Percentiles rank a stretch among this genome's conserved stretches.
Conservation (phyloP, 371 early-diverging fungal genomes). For the Zancudomyces culisetae region DNA sequence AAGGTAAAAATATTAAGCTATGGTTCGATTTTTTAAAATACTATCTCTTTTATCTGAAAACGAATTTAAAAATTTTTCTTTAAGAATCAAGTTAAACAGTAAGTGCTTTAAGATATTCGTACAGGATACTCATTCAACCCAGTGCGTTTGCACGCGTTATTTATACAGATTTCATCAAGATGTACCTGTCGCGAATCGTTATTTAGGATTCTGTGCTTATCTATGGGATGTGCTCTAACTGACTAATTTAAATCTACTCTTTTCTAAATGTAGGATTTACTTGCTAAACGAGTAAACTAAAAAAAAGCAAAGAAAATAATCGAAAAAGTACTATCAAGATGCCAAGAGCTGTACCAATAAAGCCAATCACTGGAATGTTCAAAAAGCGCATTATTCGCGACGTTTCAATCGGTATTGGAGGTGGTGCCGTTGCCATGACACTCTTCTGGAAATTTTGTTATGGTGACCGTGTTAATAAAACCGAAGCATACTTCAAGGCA, state of each 20-base stretch:
- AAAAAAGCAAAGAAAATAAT: neutral
- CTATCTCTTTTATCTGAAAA: no score
- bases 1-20: no score
- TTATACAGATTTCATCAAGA: no score
- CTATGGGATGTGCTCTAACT: no score
- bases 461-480: neutral
- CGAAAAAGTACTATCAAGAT: conserved; percentile 4
- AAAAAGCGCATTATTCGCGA: conserved; percentile 20
- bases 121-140: no score
- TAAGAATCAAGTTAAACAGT: no score
- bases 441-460: conserved; percentile 20
- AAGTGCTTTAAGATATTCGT: no score
- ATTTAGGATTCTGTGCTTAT: no score
- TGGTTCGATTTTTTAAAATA: no score
- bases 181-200: no score
- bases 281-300: neutral
- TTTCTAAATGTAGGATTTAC: neutral
- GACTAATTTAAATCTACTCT: neutral
- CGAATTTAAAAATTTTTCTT: no score
- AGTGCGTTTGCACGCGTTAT: no score
- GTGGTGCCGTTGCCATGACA: conserved; percentile 9
- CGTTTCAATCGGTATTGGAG: conserved; percentile 14
- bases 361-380: conserved; percentile 21
- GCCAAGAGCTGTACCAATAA: conserved; percentile 22
- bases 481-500: conserved; percentile 1